Evolutionary conservation across 78 protist species (phyloP), one percentile per base, ranked within the genome.

Genomic region (Anaeramoeba ignava): DNA sequence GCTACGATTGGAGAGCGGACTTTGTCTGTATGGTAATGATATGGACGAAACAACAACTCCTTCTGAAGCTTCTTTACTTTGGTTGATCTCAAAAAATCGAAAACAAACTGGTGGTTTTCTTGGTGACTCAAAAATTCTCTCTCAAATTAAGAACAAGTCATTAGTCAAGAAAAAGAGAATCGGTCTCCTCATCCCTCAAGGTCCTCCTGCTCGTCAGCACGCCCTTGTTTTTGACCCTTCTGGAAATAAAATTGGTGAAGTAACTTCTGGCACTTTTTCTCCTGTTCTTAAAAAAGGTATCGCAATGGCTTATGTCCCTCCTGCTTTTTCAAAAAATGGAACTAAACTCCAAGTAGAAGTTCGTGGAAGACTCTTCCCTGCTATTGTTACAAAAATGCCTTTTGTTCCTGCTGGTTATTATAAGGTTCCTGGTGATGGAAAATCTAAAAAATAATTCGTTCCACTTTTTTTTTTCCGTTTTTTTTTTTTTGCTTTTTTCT

Each of bases 11-110:
- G 99, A 97, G 87, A 95, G 97, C 23, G 99, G 98, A 27, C 91
- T 97, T 8, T 94, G 98, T 86, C 92, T 97, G 36, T 94, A 94
- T 82, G 99, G 98, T 33, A 84, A 95, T 84, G 99, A 97, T 78
- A 85, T 97, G 78, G 84, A 86, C 73, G 94, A 86, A 39, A 79
- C 79, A 34, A 94, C 89, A 41, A 87, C 91, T 3, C 97, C 96
- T 12, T 81, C 89, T 40, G 97, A 94, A 81, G 97, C 95, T 0
- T 2, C 78, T 37, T 88, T 95, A 2, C n/a, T 23, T 2, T 96
- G 97, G 97, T n/a, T 89, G 33, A 88, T 96, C 78, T 17, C 87
- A 78, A 90, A 92, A 88, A 87, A 94, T 39, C 38, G 96, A 34
- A 83, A 88, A 36, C 87, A 80, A 33, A 90, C 85, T 78, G 95